Base-by-base conservation (phyloP, 805 yeast genomes). In the Cyberlindnera nakhonratchasimensis region DNA sequence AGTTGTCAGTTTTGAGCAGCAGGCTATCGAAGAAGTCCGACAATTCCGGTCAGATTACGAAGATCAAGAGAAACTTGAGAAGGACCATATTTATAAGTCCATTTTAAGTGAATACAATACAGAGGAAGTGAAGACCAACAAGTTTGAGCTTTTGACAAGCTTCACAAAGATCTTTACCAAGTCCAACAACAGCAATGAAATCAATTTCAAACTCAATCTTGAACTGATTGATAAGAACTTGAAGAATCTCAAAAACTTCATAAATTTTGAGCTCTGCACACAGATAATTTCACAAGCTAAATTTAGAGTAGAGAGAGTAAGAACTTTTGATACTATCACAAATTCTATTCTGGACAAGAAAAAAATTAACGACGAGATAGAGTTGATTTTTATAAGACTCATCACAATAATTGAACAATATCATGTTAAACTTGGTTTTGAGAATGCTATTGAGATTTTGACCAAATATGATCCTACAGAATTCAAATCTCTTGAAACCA, bases 351-450 rank as follows among this genome's bases (percentile, higher is more conserved):
- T 63, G 45, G 47, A 63, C 40, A 30, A 57, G 49, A 43, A 45
- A 35, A 26, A 55, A 50, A 40, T 65, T 14, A 54, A 53, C 19
- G 31, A 31, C 5, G 78, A 76, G 9, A 64, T 78, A 43, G 79
- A 80, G 56, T 76, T 74, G n/a, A 69, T 89, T 2, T 91, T 88
- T 57, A 79, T 81, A 14, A 77, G 75, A 26, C 72, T 85, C 37
- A 63, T 91, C 7, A 74, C 73, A 2, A 66, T 77, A 6, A 66
- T 91, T 13, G 84, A 90, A 11, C 71, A 71, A 14, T 69, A 75
- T n/a, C 98, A 93, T 62, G 71, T 93, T n/a, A 74, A 75, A 48
- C 79, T 79, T 0, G 98, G 97, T 0, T 93, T 93, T 59, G 80
- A 79, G 30, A 83, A 79, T 52, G 97, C 98, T 0, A 68, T 90